phyloP scores from a whole-genome alignment of 495 filamentous ascomycete species.

The Neurospora pannonica region DNA sequence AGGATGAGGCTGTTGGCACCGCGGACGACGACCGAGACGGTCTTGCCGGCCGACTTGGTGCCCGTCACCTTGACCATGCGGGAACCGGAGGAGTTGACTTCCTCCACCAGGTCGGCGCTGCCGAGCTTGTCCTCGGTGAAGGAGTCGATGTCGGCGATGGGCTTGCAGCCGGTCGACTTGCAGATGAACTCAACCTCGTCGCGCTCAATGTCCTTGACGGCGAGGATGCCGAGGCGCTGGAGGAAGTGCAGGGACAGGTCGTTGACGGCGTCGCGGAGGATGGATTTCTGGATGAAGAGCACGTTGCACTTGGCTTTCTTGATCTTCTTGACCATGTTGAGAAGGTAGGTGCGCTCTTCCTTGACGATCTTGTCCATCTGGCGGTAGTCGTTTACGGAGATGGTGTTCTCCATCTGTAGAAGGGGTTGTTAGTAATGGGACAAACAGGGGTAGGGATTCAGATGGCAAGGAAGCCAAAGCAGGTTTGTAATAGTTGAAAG shows the following conservation, averaged over 20 bases:
- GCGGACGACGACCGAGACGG: slow-evolving; percentile 85
- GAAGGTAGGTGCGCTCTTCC: slow-evolving; percentile 93
- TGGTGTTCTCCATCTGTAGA: slow-evolving; percentile 92
- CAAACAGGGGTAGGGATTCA: neutral
- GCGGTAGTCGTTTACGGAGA: slow-evolving; percentile 96
- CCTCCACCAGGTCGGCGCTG: slow-evolving; percentile 89
- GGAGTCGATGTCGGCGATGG: slow-evolving; percentile 95
- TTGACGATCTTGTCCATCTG: slow-evolving; percentile 99
- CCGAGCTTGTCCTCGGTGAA: slow-evolving; percentile 99
- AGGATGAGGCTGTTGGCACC: slow-evolving; percentile 92
- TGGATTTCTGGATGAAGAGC: slow-evolving; percentile 95
- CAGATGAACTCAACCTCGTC: slow-evolving; percentile 99
- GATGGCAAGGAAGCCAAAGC: neutral
- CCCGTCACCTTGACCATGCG: slow-evolving; percentile 92
- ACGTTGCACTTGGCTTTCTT: slow-evolving; percentile 99
- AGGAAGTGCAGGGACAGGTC: slow-evolving; percentile 95
- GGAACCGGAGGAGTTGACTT: slow-evolving; percentile 75
- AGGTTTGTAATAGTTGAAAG: neutral
- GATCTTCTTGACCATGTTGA: slow-evolving; percentile 99
- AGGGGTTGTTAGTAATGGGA: neutral
- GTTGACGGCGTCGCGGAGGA: slow-evolving; percentile 94
- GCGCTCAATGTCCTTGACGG: slow-evolving; percentile 93
- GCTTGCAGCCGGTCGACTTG: slow-evolving; percentile 96
- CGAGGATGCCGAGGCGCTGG: slow-evolving; percentile 89
- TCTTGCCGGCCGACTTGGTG: slow-evolving; percentile 71